Evolutionary conservation across 1,284 basidiomycete species (phyloP).

Genomic region (Puccinia horiana): DNA sequence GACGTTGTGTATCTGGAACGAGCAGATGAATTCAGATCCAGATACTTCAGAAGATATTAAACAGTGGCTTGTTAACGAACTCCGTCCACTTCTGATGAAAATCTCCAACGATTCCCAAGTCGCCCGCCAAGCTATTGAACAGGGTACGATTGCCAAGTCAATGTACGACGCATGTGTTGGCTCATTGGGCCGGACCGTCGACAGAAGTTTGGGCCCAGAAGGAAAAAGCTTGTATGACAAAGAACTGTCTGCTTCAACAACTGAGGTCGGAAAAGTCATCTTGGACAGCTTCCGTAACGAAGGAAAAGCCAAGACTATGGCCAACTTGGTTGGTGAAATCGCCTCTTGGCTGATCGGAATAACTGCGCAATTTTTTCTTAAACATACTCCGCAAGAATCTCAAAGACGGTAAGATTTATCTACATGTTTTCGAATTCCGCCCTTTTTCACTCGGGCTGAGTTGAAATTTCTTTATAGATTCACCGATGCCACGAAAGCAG

Average conservation of each 20-base stretch:
- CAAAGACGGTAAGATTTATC: slow-evolving; percentile 26
- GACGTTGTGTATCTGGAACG: slow-evolving; percentile 12
- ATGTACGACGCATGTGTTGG: slow-evolving; percentile 36
- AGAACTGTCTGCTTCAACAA: not conserved
- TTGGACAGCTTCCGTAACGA: slow-evolving; percentile 16
- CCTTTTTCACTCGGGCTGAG: not conserved
- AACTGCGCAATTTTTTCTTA: slow-evolving; percentile 17
- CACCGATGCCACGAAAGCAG: slow-evolving; percentile 22
- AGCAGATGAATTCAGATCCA: slow-evolving; percentile 26
- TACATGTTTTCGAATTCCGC: not conserved
- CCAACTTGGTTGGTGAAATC: slow-evolving; percentile 6
- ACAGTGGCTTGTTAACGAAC: slow-evolving; percentile 19
- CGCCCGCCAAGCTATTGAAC: not conserved
- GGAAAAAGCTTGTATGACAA: slow-evolving; percentile 26
- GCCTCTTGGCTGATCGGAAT: slow-evolving; percentile 17
- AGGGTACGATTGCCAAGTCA: slow-evolving; percentile 27
- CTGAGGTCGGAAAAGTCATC: not conserved
- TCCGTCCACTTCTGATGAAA: not conserved
- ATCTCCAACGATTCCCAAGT: slow-evolving; percentile 1
- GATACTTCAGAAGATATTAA: slow-evolving; percentile 3
- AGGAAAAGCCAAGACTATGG: slow-evolving; percentile 21
- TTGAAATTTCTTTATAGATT: slow-evolving; percentile 14
- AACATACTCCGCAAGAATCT: slow-evolving; percentile 13
- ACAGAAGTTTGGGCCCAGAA: slow-evolving; percentile 18
- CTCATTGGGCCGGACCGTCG: slow-evolving; percentile 35